These are phyloP conservation scores for Penicillium coprophilum DNA, from an alignment of 495 filamentous ascomycete genomes.

Conservation along the genomic window DNA sequence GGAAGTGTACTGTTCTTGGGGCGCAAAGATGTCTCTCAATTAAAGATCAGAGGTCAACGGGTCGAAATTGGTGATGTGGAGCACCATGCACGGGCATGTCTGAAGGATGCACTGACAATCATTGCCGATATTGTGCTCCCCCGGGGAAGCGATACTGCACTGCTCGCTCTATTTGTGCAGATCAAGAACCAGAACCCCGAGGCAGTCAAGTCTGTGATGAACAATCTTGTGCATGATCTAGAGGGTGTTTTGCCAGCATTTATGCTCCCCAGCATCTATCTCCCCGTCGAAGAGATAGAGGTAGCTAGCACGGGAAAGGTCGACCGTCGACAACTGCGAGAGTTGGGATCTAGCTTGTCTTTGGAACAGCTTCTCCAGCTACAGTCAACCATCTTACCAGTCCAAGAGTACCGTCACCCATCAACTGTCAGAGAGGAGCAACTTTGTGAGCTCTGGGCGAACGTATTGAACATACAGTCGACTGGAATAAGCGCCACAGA, in stretches of 20 bases:
- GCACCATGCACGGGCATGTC: neutral
- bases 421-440: neutral
- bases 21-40: neutral
- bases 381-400: too few species aligned
- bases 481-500: neutral
- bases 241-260: neutral
- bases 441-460: neutral
- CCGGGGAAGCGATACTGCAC: too few species aligned
- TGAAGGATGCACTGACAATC: neutral
- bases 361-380: too few species aligned
- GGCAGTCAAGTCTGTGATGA: neutral
- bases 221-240: neutral
- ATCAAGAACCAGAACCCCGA: too few species aligned
- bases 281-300: constrained; percentile 38
- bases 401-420: neutral
- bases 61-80: neutral
- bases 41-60: neutral
- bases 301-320: constrained; percentile 35
- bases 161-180: too few species aligned
- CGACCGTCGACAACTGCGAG: constrained; percentile 23
- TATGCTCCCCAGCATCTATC: constrained; percentile 41
- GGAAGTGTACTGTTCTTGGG: neutral
- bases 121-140: too few species aligned
- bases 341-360: neutral
- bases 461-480: neutral